Percentiles rank a stretch among this genome's conserved stretches.
phyloP scores from a whole-genome alignment of 495 filamentous ascomycete genomes.

The Xylaria grammica region DNA sequence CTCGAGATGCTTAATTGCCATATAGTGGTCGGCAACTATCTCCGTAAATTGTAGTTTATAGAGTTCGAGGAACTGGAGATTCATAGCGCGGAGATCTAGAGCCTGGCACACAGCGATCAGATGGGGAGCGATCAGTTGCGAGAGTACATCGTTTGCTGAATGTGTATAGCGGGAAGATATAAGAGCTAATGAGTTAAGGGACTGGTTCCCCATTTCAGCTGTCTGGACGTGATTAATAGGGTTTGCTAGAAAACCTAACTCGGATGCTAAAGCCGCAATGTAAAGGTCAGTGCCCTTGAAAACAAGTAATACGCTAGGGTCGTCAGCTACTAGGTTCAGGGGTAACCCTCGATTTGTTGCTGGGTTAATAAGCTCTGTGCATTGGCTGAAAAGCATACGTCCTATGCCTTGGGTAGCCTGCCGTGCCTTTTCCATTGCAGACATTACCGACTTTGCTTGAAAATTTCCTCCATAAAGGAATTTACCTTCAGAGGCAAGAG shows the following conservation, averaged over 20 bases:
- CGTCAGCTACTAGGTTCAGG: conserved; percentile 56
- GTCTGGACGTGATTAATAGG: conserved; percentile 57
- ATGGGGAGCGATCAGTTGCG: conserved; percentile 53
- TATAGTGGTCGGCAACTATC: background rate
- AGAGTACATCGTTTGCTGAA: conserved; percentile 57
- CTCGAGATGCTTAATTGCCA: background rate
- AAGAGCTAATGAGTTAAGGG: conserved; percentile 57
- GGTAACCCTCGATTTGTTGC: conserved; percentile 53
- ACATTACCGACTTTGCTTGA: conserved; percentile 55
- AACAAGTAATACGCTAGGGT: conserved; percentile 51
- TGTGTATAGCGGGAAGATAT: conserved; percentile 57
- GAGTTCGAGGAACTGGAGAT: conserved; percentile 21
- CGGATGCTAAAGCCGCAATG: conserved; percentile 56
- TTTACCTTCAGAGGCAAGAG: conserved; percentile 41
- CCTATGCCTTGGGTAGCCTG: conserved; percentile 51
- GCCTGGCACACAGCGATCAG: conserved; percentile 57
- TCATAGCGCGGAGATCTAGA: conserved; percentile 43
- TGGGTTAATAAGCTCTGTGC: conserved; percentile 56
- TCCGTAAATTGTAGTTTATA: background rate
- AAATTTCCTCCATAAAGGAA: conserved; percentile 59
- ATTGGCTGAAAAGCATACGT: conserved; percentile 57
- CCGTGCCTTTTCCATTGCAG: conserved; percentile 58
- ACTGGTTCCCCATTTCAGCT: conserved; percentile 59
- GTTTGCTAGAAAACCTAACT: conserved; percentile 53
- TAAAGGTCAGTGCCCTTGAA: conserved; percentile 60